Evolutionary conservation across 2,329 filamentous ascomycete genomes (phyloP), one percentile per base, ranked within the genome.

Genomic region (Penicillium sp.): DNA sequence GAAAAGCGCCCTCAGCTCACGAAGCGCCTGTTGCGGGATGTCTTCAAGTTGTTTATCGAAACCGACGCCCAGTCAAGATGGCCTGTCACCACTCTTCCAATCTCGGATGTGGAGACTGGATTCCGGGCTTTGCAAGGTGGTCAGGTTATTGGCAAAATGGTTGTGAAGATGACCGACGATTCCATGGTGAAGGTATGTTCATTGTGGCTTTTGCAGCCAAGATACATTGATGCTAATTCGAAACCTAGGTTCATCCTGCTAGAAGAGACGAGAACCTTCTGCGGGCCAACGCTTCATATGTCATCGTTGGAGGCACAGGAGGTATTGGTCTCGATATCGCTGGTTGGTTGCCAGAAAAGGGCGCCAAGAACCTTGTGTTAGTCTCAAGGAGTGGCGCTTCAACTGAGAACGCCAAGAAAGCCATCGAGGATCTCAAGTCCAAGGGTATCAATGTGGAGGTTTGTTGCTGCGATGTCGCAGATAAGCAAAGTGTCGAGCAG

Each of bases 271-370:
- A 62, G 16, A 54, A 54, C 6, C 56, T 65, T 3, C 57, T 65
- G 4, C 50, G 44, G 5, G 16, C 58, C 6, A 57, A 65, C 11
- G 75, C 70, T 1, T 81, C 83, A 0, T 87, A 86, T 55, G 57
- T 86, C 5, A 69, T 87, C 2, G 76, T 78, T 2, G 84, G 85
- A n/a, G 83, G 83, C 1, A 74, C 85, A 0, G 82, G 83, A 9
- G 84, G 83, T 1, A 74, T 87, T 1, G 84, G 84, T 1, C 75
- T 77, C 11, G 78, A 77, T 57, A 78, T 86, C 31, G 78, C 82
- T 1, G 72, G 77, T 48, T 75, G 82, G 49, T 71, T 87, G 43
- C 71, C 75, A 31, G 61, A 67, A 9, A 77, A 79, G 5, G 84
- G 84, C 3, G 84, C 78, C 1, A 75, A 71, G n/a, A 69, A 82